Conservation (phyloP, 768 basidiomycete genomes). For the Phaffia australis region DNA sequence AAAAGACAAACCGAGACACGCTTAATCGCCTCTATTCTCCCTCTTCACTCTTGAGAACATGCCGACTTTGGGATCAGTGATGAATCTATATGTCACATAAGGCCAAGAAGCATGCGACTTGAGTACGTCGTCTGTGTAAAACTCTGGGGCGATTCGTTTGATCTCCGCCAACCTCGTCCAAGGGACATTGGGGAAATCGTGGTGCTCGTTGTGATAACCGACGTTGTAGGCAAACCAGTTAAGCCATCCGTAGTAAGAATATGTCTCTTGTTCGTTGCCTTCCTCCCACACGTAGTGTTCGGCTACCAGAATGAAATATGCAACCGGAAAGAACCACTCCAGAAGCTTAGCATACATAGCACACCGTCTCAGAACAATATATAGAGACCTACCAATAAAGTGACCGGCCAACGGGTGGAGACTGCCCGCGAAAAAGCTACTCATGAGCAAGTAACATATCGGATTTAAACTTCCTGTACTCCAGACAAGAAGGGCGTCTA, state of each 20-base stretch:
- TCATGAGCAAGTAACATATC: slow-evolving; percentile 22
- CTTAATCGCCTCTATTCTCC: slow-evolving; percentile 26
- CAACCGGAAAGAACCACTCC: background rate
- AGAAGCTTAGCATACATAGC: background rate
- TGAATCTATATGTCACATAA: slow-evolving; percentile 88
- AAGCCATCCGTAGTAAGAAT: slow-evolving; percentile 86
- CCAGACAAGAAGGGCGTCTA: slow-evolving; percentile 54
- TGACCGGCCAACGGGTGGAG: slow-evolving; percentile 92
- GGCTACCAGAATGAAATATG: background rate
- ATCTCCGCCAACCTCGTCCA: slow-evolving; percentile 88
- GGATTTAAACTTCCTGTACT: slow-evolving; percentile 17
- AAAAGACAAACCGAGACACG: slow-evolving; percentile 25
- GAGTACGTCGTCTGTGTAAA: slow-evolving; percentile 56
- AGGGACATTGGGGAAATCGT: slow-evolving; percentile 91
- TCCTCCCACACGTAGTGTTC: slow-evolving; percentile 28
- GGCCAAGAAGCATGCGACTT: slow-evolving; percentile 88
- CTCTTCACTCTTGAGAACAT: slow-evolving; percentile 82
- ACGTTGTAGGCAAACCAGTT: slow-evolving; percentile 92
- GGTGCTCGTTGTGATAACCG: slow-evolving; percentile 98
- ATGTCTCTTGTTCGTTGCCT: slow-evolving; percentile 77
- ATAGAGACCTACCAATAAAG: slow-evolving; percentile 93
- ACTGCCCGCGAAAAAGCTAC: slow-evolving; percentile 84
- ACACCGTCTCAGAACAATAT: background rate
- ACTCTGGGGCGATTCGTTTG: slow-evolving; percentile 73
- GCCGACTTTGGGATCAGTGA: slow-evolving; percentile 76